Evolutionary conservation across 2,329 filamentous ascomycete genomes (phyloP).

Genomic region (Thielaviopsis euricoi): DNA sequence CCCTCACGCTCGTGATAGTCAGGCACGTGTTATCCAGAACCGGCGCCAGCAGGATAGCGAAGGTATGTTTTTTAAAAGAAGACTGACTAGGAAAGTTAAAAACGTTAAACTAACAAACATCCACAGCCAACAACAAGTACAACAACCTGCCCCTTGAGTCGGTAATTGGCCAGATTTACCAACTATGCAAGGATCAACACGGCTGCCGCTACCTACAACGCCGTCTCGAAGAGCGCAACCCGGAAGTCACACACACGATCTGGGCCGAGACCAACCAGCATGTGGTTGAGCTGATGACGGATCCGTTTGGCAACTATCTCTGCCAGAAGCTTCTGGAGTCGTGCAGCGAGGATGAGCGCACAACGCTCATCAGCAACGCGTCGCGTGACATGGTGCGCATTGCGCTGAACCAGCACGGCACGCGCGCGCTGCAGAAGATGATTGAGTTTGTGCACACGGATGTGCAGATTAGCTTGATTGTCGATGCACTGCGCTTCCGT

Average conservation of each 20-base stretch:
- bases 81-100: no score
- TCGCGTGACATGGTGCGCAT: constrained; percentile 78
- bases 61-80: constrained; percentile 27
- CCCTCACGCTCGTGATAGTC: constrained; percentile 50
- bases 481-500: constrained; percentile 61
- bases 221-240: constrained; percentile 80
- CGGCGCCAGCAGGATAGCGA: constrained; percentile 60
- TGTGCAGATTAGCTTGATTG: constrained; percentile 76
- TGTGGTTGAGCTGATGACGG: constrained; percentile 95
- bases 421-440: constrained; percentile 96
- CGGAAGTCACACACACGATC: constrained; percentile 77
- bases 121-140: constrained; percentile 56
- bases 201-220: constrained; percentile 94
- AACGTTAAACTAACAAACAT: neutral
- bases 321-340: constrained; percentile 97
- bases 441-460: constrained; percentile 86
- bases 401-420: constrained; percentile 92
- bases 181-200: constrained; percentile 92
- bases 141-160: constrained; percentile 69
- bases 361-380: constrained; percentile 78
- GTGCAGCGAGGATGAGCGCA: constrained; percentile 89
- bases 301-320: constrained; percentile 97
- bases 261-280: constrained; percentile 87
- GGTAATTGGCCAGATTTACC: constrained; percentile 69
- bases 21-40: constrained; percentile 58